A percentile compares a stretch with the other conserved stretches of the same genome.
These are phyloP conservation scores for Ocimum tenuiflorum DNA, from an alignment of 257 asterid genomes.

Conservation along the genomic window DNA sequence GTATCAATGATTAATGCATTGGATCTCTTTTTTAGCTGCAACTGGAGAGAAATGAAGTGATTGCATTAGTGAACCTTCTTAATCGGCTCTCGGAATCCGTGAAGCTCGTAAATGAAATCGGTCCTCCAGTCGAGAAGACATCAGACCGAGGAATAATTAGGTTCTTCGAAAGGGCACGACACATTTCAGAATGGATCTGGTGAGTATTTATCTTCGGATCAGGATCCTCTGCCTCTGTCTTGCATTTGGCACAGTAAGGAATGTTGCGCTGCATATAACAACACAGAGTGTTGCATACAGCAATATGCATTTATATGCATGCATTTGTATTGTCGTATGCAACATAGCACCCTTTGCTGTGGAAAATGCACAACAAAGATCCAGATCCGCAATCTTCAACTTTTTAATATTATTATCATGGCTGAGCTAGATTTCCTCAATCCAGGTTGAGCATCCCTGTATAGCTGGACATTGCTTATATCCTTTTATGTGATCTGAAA, in stretches of 20 bases:
- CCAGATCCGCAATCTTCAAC: too few species aligned
- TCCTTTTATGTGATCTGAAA: slow-evolving; percentile 16
- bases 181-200: slow-evolving; percentile 30
- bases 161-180: slow-evolving; percentile 35
- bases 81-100: slow-evolving; percentile 81
- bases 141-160: slow-evolving; percentile 35
- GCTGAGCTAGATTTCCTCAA: slow-evolving; percentile 5
- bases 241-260: too few species aligned
- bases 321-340: too few species aligned
- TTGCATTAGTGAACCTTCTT: slow-evolving; percentile 80
- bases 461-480: slow-evolving; percentile 13
- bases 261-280: too few species aligned
- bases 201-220: too few species aligned
- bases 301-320: too few species aligned
- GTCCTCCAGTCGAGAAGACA: slow-evolving; percentile 48
- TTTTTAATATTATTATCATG: background rate
- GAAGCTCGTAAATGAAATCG: slow-evolving; percentile 59
- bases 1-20: background rate
- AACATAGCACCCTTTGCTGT: too few species aligned
- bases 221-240: too few species aligned
- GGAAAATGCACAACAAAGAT: too few species aligned
- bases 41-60: slow-evolving; percentile 88
- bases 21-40: slow-evolving; percentile 45
- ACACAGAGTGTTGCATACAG: too few species aligned
- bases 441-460: slow-evolving; percentile 30